Evolutionary conservation across 169 alveolate genomes (phyloP).

Genomic region (Amoebophrya sp.): DNA sequence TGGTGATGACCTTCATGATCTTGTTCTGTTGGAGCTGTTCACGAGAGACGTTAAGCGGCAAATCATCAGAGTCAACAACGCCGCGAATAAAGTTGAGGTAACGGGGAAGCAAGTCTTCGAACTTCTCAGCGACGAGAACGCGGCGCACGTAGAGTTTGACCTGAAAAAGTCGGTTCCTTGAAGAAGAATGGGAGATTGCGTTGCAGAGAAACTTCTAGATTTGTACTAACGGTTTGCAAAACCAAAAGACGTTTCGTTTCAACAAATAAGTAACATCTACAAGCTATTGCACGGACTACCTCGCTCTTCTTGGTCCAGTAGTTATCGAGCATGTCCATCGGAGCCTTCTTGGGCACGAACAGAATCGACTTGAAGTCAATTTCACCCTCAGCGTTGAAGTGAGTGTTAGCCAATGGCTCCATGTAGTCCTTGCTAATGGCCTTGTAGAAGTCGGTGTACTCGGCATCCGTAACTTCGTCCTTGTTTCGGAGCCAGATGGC

Average conservation of each 20-base stretch:
- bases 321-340: constrained; percentile 83
- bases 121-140: constrained; percentile 86
- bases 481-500: constrained; percentile 96
- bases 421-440: constrained; percentile 86
- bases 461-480: constrained; percentile 91
- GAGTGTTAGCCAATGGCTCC: constrained; percentile 93
- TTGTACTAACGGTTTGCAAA: too few relatives aligned
- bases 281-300: too few relatives aligned
- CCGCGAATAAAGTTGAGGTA: constrained; percentile 88
- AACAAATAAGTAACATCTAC: too few relatives aligned
- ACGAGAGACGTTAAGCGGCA: constrained; percentile 83
- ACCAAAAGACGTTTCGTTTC: too few relatives aligned
- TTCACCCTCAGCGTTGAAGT: constrained; percentile 99
- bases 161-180: too few relatives aligned
- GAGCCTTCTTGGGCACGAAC: constrained; percentile 88
- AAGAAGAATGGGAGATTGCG: too few relatives aligned
- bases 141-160: constrained; percentile 81
- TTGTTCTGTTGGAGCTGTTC: constrained; percentile 80
- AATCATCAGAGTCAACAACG: constrained; percentile 90
- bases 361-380: constrained; percentile 94
- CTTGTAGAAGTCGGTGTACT: constrained; percentile 89
- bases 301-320: constrained; percentile 71
- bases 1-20: constrained; percentile 82
- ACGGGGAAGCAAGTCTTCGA: constrained; percentile 86
- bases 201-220: too few relatives aligned